Base-by-base conservation (phyloP, 129 eudicot genomes). In the Artemisia annua region DNA sequence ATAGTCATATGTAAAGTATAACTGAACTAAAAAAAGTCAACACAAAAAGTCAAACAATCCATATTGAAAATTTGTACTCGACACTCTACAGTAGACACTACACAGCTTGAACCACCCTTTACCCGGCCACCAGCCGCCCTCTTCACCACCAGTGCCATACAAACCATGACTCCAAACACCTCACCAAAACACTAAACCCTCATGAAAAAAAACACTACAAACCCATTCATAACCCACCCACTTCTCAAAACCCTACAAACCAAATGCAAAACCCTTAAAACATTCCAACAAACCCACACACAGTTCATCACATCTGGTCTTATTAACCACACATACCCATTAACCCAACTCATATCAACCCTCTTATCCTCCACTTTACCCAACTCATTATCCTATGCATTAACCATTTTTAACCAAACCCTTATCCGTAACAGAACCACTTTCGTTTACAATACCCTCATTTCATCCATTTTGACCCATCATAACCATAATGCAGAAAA, bases 251-350 rank as follows among this genome's bases (percentile, higher is more conserved):
- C 87, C 78, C 20, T 89, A 10, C 64, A 75, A 64, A 77, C 70
- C 4, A 69, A 80, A 80, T 89, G 96, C 89, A 89, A 80, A 78
- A 82, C 79, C 70, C 20, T 77, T 50, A 20, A 49, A 32, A 64
- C 83, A 59, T 76, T 86, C 65, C 83, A 89, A 44, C 87, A 86
- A 84, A 71, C 81, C 59, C 89, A 89, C 39, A 83, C 89, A 69
- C 96, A 84, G 63, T 63, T 84, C 85, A 86, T 86, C 79, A 78
- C 90, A 22, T 84, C 85, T 3, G 96, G 86, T 20, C 86, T 89
- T 59, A 72, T 84, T 48, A 83, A 63, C 59, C 92, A 89, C 82
- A 86, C 96, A 19, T 89, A 89, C 81, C 96, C 92, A 12, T 53
- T 84, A 19, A 82, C 92, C 46, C 80, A 81, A 13, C 66, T 89